Percentiles rank a stretch among this genome's conserved stretches.
Conservation (phyloP, 2,329 filamentous ascomycete genomes). For the Westerdykella ornata region DNA sequence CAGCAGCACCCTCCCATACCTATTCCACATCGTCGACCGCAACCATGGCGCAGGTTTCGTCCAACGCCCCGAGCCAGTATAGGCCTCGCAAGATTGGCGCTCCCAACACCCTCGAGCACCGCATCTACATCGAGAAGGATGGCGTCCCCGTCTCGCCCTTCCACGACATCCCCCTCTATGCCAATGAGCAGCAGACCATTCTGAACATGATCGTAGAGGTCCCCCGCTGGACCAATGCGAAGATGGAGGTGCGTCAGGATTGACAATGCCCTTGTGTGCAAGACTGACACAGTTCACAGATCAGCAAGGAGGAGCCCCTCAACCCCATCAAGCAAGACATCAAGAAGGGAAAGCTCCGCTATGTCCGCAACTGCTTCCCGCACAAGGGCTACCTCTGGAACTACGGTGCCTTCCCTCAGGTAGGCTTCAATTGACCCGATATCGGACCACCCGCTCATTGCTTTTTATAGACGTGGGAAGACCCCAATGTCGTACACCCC, state of each 20-base stretch:
- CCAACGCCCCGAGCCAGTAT: conserved; percentile 61
- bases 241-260: conserved; percentile 75
- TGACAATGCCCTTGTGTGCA: conserved; percentile 6
- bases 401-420: conserved; percentile 98
- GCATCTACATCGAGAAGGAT: conserved; percentile 97
- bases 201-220: conserved; percentile 99
- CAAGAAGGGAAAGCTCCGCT: conserved; percentile 99
- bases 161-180: conserved; percentile 97
- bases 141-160: conserved; percentile 88
- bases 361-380: conserved; percentile 99
- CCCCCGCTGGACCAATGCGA: conserved; percentile 98
- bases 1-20: conserved; percentile 14
- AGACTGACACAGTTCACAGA: conserved; percentile 49
- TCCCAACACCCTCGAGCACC: conserved; percentile 91
- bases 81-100: conserved; percentile 78
- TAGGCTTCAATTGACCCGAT: conserved; percentile 43
- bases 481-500: conserved; percentile 90
- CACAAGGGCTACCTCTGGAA: conserved; percentile 99
- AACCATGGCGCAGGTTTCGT: conserved; percentile 22
- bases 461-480: conserved; percentile 81
- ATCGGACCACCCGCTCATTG: conserved; percentile 27
- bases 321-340: conserved; percentile 99
- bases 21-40: conserved; percentile 16
- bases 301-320: conserved; percentile 96
- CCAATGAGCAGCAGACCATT: conserved; percentile 90